Conservation (phyloP, 208 protist genomes). For the Crithidia thermophila region DNA sequence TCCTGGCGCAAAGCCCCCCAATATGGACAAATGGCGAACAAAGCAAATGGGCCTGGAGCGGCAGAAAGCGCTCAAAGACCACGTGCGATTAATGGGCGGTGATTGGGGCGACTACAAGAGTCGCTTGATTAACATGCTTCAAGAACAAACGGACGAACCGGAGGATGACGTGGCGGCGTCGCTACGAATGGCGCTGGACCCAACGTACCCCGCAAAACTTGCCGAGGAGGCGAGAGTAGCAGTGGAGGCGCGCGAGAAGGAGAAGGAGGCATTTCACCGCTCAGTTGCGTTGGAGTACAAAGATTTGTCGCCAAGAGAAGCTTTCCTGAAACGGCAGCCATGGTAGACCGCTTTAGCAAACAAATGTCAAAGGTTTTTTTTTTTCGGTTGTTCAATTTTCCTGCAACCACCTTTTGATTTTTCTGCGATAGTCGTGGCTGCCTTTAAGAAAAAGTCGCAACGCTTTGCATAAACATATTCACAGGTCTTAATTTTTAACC, state of each 20-base stretch:
- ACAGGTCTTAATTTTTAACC: background rate
- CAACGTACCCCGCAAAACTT: conserved; percentile 73
- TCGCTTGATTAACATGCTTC: conserved; percentile 70
- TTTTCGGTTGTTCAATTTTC: background rate
- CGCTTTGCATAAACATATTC: too few species aligned
- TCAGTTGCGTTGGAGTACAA: conserved; percentile 43
- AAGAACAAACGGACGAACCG: conserved; percentile 70
- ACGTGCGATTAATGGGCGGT: conserved; percentile 78
- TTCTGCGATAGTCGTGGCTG: background rate
- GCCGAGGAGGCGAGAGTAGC: conserved; percentile 46
- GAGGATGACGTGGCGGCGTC: conserved; percentile 86
- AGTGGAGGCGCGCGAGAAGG: conserved; percentile 44
- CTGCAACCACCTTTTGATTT: background rate
- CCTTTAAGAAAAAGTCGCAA: too few species aligned
- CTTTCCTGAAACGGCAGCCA: conserved; percentile 45
- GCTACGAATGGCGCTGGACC: conserved; percentile 85
- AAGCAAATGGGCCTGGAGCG: conserved; percentile 25
- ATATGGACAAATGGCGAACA: conserved; percentile 32
- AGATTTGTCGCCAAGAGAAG: conserved; percentile 60
- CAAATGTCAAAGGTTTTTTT: background rate
- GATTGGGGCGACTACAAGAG: conserved; percentile 88
- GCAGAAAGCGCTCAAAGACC: conserved; percentile 45
- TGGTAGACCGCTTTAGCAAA: conserved; percentile 1
- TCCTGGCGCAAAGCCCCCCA: conserved; percentile 76
- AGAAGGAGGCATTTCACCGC: conserved; percentile 60